Percentiles rank a stretch among this genome's conserved stretches.
phyloP scores from a whole-genome alignment of 495 filamentous ascomycete genomes.

The Penicillium angulare region DNA sequence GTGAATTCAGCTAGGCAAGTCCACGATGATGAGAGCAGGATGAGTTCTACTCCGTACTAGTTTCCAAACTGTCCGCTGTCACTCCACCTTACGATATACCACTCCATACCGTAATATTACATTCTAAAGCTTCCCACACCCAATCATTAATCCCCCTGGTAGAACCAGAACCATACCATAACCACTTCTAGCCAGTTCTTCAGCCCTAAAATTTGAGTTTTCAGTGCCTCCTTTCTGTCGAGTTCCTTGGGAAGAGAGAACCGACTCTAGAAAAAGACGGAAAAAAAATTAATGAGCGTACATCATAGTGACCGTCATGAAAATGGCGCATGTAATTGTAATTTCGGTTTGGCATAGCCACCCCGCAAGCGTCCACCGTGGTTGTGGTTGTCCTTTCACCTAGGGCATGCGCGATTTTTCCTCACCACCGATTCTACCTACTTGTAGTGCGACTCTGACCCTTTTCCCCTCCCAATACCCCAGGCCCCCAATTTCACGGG shows the following conservation, averaged over 20 bases:
- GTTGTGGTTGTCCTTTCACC: background rate
- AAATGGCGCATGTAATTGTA: slow-evolving; percentile 19
- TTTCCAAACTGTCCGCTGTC: background rate
- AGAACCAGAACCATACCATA: slow-evolving; percentile 4
- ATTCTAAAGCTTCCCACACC: background rate
- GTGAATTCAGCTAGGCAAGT: too few species aligned
- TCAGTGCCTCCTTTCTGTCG: too few species aligned
- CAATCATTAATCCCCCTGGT: slow-evolving; percentile 12
- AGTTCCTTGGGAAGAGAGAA: slow-evolving; percentile 4
- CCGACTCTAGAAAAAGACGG: background rate
- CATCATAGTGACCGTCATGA: background rate
- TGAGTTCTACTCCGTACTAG: too few species aligned
- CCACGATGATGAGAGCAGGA: too few species aligned
- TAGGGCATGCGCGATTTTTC: slow-evolving; percentile 25
- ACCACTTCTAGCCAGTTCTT: background rate
- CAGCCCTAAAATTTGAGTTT: slow-evolving; percentile 19
- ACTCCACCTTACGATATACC: slow-evolving; percentile 10
- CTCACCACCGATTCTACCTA: slow-evolving; percentile 15
- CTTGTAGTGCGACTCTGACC: slow-evolving; percentile 1
- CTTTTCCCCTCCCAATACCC: background rate
- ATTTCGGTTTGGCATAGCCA: slow-evolving; percentile 7
- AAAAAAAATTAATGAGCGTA: slow-evolving; percentile 5
- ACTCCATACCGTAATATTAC: slow-evolving; percentile 13
- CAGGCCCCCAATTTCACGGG: slow-evolving; percentile 5
- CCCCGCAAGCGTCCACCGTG: background rate